Base-by-base conservation (phyloP, 2,329 filamentous ascomycete genomes). In the Cytospora mali region DNA sequence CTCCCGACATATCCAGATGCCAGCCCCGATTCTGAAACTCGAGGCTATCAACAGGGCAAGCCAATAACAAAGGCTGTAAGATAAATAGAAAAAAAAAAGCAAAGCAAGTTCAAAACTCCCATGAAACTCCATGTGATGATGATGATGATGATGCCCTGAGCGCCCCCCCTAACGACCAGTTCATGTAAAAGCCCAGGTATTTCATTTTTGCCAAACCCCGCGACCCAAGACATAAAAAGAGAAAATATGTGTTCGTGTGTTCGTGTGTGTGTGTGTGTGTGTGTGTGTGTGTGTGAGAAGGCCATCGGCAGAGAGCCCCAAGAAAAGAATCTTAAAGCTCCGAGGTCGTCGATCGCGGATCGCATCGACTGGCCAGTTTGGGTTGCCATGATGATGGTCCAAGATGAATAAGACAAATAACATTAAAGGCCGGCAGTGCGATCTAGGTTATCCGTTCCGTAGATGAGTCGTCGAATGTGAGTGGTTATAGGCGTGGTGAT, bases 1-100 rank as follows among this genome's bases (percentile, higher is more conserved):
- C 21, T n/a, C 53, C 21, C 39, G 55, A 46, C 42, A 46, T 46
- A 46, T 46, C 42, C 42, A 46, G 42, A 46, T 46, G 42, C 42
- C 42, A 18, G 42, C 42, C 42, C 42, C n/a, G 23, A 46, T 21
- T n/a, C 21, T 23, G 42, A 13, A 46, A 46, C 42, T 46, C 14
- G 35, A 7, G 35, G 35, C 35, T 6, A 39, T 4, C 35, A 14
- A 39, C 6, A 39, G 35, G 10, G 35, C 35, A 39, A 39, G 35
- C 35, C 35, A 39, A 39, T 39, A 39, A 18, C 35, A 39, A 11
- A 39, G n/a, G 6, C 7, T 6, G 9, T 18, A 39, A 6, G n/a
- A 39, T 6, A 14, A 39, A 39, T 14, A 18, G 10, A 18, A 39
- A 4, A 11, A 23, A 11, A 42, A 21, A 46, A 46, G n/a, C 16